These are phyloP conservation scores for Teratosphaeria epicoccoides DNA, from an alignment of 2,329 filamentous ascomycete species.

Conservation along the genomic window DNA sequence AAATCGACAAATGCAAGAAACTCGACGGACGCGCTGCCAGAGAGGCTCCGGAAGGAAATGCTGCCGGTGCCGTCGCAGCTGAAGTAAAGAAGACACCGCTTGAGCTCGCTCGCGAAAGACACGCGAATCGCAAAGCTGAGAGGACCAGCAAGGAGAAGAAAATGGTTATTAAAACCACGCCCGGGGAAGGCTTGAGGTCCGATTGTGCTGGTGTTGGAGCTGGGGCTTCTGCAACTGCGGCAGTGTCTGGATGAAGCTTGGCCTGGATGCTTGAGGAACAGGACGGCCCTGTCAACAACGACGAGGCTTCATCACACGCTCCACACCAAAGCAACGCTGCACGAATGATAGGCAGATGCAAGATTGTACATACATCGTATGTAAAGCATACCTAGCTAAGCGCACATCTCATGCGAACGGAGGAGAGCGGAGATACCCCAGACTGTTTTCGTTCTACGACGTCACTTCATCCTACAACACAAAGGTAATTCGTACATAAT, in stretches of 20 bases:
- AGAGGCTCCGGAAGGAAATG: background rate
- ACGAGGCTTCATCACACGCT: background rate
- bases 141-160: conserved; percentile 19
- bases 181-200: background rate
- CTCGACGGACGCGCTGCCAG: conserved; percentile 1
- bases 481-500: background rate
- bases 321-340: background rate
- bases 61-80: background rate
- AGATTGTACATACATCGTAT: background rate
- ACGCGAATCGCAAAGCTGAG: conserved; percentile 38
- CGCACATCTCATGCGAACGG: background rate
- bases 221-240: conserved; percentile 2
- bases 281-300: no score
- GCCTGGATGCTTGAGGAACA: background rate
- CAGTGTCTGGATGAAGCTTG: conserved; percentile 2
- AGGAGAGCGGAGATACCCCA: conserved; percentile 10
- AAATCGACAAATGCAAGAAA: conserved; percentile 25
- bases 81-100: conserved; percentile 37
- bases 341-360: background rate
- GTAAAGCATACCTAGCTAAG: background rate
- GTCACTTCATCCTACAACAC: conserved; percentile 1
- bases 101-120: conserved; percentile 48
- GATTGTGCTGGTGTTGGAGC: background rate
- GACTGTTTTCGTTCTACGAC: conserved; percentile 2
- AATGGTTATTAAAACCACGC: background rate